Percentiles rank a stretch among this genome's conserved stretches.
These are phyloP conservation scores for Metschnikowia sp. DNA, from an alignment of 805 yeast species.

Conservation along the genomic window DNA sequence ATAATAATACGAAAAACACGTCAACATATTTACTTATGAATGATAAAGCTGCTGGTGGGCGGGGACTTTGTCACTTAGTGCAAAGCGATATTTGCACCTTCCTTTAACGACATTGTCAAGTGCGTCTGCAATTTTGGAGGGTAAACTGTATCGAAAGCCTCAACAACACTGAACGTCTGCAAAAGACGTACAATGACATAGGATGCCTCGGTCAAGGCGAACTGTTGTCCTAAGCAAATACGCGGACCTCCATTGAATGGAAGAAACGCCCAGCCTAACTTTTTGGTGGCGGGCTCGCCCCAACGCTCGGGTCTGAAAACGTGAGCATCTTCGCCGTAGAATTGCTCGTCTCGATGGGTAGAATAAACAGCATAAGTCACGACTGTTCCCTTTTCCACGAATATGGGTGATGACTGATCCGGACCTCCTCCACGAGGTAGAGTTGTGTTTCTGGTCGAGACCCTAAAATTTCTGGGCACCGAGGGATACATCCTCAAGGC, in stretches of 20 bases:
- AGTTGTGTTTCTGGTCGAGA: conserved; percentile 43
- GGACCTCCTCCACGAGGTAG: conserved; percentile 51
- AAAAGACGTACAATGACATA: conserved; percentile 19
- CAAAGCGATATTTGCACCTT: conserved; percentile 15
- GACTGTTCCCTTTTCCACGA: conserved; percentile 41
- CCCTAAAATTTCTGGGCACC: conserved; percentile 48
- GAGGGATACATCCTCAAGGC: conserved; percentile 49
- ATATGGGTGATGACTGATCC: conserved; percentile 35
- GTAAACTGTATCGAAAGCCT: conserved; percentile 9
- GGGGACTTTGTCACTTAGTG: background rate
- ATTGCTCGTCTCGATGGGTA: conserved; percentile 36
- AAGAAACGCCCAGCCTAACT: conserved; percentile 21
- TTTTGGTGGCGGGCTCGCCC: conserved; percentile 24
- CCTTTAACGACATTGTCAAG: conserved; percentile 17
- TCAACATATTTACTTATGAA: too few relatives aligned
- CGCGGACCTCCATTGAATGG: conserved; percentile 26
- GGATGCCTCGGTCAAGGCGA: conserved; percentile 22
- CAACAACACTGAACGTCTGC: conserved; percentile 15
- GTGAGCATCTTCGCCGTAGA: conserved; percentile 45
- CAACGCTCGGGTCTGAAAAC: conserved; percentile 49
- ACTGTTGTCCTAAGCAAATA: conserved; percentile 25
- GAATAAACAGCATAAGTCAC: conserved; percentile 37
- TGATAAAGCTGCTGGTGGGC: too few relatives aligned
- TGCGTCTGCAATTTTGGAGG: conserved; percentile 15
- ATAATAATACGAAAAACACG: too few relatives aligned